Conservation (phyloP, 2,329 filamentous ascomycete genomes). For the Talaromyces islandicus region DNA sequence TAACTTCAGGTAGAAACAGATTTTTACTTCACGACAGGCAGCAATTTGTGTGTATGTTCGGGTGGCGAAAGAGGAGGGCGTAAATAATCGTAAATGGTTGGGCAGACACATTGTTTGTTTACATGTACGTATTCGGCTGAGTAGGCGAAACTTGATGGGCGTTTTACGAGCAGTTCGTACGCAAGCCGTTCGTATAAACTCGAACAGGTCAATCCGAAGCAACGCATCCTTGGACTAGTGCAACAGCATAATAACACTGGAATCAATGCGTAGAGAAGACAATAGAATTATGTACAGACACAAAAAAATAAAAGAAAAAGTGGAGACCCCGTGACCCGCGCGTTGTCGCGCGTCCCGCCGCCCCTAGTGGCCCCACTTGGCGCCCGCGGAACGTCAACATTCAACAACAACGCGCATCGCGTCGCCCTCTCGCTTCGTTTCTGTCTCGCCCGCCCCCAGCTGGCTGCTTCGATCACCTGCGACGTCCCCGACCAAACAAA, state of each 20-base stretch:
- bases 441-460: background rate
- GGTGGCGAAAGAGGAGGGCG: background rate
- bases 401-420: background rate
- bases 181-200: background rate
- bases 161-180: background rate
- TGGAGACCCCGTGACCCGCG: background rate
- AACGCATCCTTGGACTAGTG: background rate
- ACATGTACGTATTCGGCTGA: background rate
- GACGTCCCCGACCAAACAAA: background rate
- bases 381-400: constrained; percentile 1
- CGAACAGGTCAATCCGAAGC: background rate
- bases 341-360: background rate
- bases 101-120: background rate
- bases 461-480: background rate
- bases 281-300: background rate
- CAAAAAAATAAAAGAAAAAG: background rate
- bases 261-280: no score
- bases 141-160: no score
- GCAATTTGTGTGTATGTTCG: background rate
- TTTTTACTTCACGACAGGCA: background rate
- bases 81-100: background rate
- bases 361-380: background rate
- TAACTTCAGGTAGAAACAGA: background rate
- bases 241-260: no score
- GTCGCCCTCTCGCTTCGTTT: background rate